Percentiles rank a stretch among this genome's conserved stretches.
These are phyloP conservation scores for Penicillium roqueforti DNA, from an alignment of 495 filamentous ascomycete species.

Conservation along the genomic window DNA sequence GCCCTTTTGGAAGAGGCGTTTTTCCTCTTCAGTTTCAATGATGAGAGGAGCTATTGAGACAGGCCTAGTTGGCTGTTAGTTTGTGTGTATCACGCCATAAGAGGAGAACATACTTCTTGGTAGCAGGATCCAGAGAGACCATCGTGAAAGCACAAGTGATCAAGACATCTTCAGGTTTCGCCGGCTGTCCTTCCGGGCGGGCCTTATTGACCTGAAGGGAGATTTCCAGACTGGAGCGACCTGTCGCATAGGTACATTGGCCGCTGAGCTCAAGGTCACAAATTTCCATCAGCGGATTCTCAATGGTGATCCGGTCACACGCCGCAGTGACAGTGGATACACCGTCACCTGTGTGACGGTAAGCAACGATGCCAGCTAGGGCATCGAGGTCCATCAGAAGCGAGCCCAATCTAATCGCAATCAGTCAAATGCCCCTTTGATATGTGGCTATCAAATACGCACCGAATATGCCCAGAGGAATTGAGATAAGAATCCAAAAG, in stretches of 20 bases:
- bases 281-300: conserved; percentile 68
- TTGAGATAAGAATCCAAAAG: conserved; percentile 66
- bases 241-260: conserved; percentile 76
- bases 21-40: conserved; percentile 68
- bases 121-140: conserved; percentile 71
- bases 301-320: conserved; percentile 74
- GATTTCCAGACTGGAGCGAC: conserved; percentile 76
- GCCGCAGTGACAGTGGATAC: conserved; percentile 80
- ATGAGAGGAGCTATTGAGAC: conserved; percentile 55
- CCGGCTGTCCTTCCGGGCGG: conserved; percentile 51
- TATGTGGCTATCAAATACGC: background rate
- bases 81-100: background rate
- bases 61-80: conserved; percentile 38
- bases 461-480: conserved; percentile 61
- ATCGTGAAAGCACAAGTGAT: conserved; percentile 83
- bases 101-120: conserved; percentile 55
- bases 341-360: conserved; percentile 73
- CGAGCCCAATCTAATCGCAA: conserved; percentile 53
- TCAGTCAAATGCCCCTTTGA: conserved; percentile 4
- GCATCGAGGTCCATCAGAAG: conserved; percentile 83
- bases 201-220: conserved; percentile 69
- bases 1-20: conserved; percentile 60
- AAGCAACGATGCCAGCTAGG: conserved; percentile 72
- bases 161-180: conserved; percentile 64
- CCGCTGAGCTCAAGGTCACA: conserved; percentile 79